Percentiles rank a stretch among this genome's conserved stretches.
phyloP scores from a whole-genome alignment of 257 asterid genomes.

The Petunia secreta region DNA sequence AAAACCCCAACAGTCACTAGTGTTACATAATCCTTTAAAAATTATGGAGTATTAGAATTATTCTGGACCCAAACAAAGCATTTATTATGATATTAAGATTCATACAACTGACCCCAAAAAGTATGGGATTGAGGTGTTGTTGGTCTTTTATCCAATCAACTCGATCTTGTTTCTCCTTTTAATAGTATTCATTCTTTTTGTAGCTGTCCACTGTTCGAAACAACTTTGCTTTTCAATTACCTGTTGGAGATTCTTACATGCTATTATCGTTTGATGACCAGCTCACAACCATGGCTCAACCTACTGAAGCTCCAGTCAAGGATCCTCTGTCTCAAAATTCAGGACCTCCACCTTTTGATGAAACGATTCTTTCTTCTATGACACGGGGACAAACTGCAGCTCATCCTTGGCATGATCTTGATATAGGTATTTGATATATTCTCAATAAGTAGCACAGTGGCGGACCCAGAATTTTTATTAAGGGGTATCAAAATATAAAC shows the following conservation, averaged over 20 bases:
- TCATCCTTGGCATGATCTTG: conserved; percentile 99
- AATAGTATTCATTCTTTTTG: conserved; percentile 5
- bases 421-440: conserved; percentile 56
- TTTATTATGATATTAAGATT: too few species aligned
- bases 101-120: too few species aligned
- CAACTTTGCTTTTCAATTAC: not conserved
- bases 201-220: not conserved
- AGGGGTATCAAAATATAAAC: too few species aligned
- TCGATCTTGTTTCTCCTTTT: not conserved
- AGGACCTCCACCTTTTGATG: conserved; percentile 64
- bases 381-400: conserved; percentile 79
- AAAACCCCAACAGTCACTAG: too few species aligned
- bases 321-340: conserved; percentile 36
- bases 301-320: conserved; percentile 48
- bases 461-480: too few species aligned
- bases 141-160: not conserved
- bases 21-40: too few species aligned
- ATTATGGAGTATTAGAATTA: too few species aligned
- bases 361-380: conserved; percentile 80
- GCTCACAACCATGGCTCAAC: conserved; percentile 58
- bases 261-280: conserved; percentile 24
- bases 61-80: too few species aligned
- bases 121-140: too few species aligned
- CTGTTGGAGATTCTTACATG: conserved; percentile 9
- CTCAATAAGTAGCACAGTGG: not conserved